Evolutionary conservation across 768 basidiomycete genomes (phyloP), one percentile per base, ranked within the genome.

Genomic region (Gloeostereum incarnatum): DNA sequence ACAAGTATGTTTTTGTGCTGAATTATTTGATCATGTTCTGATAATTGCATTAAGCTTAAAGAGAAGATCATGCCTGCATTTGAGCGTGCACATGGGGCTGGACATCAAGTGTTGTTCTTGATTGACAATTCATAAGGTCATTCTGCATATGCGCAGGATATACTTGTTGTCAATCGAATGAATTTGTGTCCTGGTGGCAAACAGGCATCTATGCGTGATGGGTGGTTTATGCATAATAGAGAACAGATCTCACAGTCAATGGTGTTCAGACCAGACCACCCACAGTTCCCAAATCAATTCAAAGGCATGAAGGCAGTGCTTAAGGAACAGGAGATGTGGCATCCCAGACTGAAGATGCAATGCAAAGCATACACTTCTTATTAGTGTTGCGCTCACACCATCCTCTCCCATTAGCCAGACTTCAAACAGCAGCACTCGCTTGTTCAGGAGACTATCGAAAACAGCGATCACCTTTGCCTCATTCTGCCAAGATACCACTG

Each of bases 221-320:
- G 48, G 6, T 51, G 50, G 50, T 51, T 20, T 32, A 16, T 39
- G 30, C 19, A 41, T 11, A 40, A 32, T 30, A 25, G 36, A 3
- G 11, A 22, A 13, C 22, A 33, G 20, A 20, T 44, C 6, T 14
- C 17, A 2, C 48, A 51, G 23, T 27, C 39, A 40, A 58, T 59
- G 57, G 38, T 44, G 5, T 60, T 51, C 36, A 49, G 49, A 1
- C 23, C 35, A 3, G 21, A 52, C 33, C 54, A 61, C 36, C 54
- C 51, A n/a, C 39, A 45, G 23, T 36, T 25, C 38, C 45, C 42
- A 13, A 21, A 44, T 0, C 13, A 42, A 27, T 56, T 55, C 2
- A 63, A 63, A 31, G 62, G 62, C 1, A 63, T 63, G 48, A 45
- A 50, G 27, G 32, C 30, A 2, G 38, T 60, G n/a, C 48, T 60